Evolutionary conservation across 2,329 filamentous ascomycete species (phyloP).

Genomic region (Fusarium sp.): DNA sequence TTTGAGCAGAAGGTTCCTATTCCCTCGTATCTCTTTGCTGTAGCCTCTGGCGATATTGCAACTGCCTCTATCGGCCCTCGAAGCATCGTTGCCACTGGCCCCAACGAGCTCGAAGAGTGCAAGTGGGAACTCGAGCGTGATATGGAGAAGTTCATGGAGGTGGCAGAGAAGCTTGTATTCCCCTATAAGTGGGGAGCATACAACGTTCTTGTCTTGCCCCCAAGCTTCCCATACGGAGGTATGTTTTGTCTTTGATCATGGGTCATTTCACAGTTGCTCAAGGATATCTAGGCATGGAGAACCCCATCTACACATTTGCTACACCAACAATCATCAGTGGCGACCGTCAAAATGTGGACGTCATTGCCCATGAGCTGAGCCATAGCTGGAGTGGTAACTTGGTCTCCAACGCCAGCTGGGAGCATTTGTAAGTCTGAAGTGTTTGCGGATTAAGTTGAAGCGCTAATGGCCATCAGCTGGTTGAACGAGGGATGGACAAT

Average conservation of each 20-base stretch:
- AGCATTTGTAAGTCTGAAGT: constrained; percentile 72
- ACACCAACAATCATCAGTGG: constrained; percentile 95
- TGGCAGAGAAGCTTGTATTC: constrained; percentile 84
- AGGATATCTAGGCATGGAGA: constrained; percentile 77
- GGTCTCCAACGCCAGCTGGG: constrained; percentile 83
- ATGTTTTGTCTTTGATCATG: constrained; percentile 50
- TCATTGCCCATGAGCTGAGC: constrained; percentile 87
- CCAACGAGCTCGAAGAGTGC: constrained; percentile 84
- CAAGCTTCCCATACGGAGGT: constrained; percentile 90
- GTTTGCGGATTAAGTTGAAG: too few species aligned
- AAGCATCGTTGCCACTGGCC: constrained; percentile 86
- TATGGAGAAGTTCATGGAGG: constrained; percentile 91
- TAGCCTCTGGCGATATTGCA: constrained; percentile 87
- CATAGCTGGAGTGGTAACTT: constrained; percentile 91
- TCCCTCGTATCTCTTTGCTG: constrained; percentile 92
- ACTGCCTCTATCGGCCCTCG: constrained; percentile 88
- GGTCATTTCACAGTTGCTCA: constrained; percentile 1
- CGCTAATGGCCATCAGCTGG: constrained; percentile 61
- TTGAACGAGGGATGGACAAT: constrained; percentile 89
- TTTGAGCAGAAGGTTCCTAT: constrained; percentile 95
- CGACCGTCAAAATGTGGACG: constrained; percentile 91
- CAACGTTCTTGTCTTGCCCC: constrained; percentile 90
- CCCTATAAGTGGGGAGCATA: constrained; percentile 96
- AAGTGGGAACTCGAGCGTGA: constrained; percentile 93
- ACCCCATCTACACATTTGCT: constrained; percentile 94